Conservation (phyloP, 1,284 basidiomycete genomes). For the Ganoderma sinense region DNA sequence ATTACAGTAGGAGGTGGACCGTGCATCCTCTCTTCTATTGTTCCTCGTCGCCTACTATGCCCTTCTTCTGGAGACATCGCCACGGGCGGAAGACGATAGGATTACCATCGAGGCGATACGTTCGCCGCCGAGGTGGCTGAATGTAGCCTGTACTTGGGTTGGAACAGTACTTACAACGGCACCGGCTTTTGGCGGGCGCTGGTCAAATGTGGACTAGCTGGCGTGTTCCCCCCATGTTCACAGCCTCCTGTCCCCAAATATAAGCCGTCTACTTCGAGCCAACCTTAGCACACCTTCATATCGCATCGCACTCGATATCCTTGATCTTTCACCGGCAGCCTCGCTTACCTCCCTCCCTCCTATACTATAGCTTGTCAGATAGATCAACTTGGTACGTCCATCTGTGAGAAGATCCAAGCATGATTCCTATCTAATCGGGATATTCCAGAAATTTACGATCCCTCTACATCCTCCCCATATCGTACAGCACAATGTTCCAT, state of each 20-base stretch:
- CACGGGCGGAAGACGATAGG: background rate
- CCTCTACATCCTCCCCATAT: background rate
- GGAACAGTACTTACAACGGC: background rate
- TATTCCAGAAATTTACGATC: background rate
- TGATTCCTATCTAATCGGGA: background rate
- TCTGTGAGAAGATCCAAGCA: background rate
- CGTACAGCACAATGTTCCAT: background rate
- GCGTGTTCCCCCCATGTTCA: background rate
- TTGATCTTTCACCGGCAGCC: background rate
- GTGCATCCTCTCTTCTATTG: background rate
- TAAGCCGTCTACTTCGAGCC: background rate
- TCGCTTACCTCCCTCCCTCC: background rate
- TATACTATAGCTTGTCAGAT: background rate
- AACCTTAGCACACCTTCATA: background rate
- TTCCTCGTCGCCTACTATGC: background rate
- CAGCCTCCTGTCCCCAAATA: conserved; percentile 3
- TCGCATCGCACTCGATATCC: background rate
- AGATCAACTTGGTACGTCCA: background rate
- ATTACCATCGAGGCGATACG: background rate
- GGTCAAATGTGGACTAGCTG: background rate
- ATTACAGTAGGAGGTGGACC: background rate
- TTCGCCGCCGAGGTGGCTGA: background rate
- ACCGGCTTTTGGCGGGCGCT: background rate
- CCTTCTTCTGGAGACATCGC: background rate
- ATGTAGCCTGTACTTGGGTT: background rate